phyloP scores from a whole-genome alignment of 805 yeast species.

The Pichia phayaonensis region DNA sequence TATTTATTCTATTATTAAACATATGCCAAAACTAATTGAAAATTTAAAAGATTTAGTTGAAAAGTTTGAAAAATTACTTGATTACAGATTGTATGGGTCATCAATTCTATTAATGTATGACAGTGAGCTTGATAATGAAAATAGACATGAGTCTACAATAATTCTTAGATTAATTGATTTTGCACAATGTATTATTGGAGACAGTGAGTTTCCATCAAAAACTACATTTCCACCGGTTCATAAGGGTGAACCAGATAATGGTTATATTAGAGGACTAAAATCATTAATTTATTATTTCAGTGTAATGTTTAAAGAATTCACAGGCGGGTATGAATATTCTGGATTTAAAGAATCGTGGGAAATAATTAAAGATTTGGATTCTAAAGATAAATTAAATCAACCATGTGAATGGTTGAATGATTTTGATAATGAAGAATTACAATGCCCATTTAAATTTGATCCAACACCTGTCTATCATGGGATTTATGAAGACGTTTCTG shows the following conservation, averaged over 20 bases:
- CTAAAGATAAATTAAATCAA: slow-evolving; percentile 13
- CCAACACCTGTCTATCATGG: slow-evolving; percentile 17
- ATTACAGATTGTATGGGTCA: slow-evolving; percentile 89
- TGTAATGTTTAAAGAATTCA: slow-evolving; percentile 47
- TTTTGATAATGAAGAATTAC: slow-evolving; percentile 24
- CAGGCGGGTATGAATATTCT: slow-evolving; percentile 30
- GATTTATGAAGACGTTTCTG: slow-evolving; percentile 25
- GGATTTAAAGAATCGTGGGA: slow-evolving; percentile 15
- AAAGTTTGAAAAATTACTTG: slow-evolving; percentile 49
- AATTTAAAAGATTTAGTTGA: slow-evolving; percentile 51
- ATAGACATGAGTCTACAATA: slow-evolving; percentile 16
- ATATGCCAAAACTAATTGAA: slow-evolving; percentile 58
- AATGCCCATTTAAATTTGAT: slow-evolving; percentile 21
- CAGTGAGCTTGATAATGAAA: slow-evolving; percentile 34
- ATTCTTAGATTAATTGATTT: slow-evolving; percentile 83
- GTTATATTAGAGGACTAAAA: slow-evolving; percentile 75
- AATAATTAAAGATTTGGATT: slow-evolving; percentile 13
- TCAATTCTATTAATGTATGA: slow-evolving; percentile 86
- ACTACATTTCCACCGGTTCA: slow-evolving; percentile 68
- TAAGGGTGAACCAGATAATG: slow-evolving; percentile 59
- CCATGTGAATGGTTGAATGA: slow-evolving; percentile 29
- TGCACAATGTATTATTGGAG: slow-evolving; percentile 82
- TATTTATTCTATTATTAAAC: slow-evolving; percentile 49
- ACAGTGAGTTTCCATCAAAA: slow-evolving; percentile 35
- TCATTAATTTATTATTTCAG: slow-evolving; percentile 66